Evolutionary conservation across 345 rosid genomes (phyloP).

Genomic region (Capsella bursapastoris): DNA sequence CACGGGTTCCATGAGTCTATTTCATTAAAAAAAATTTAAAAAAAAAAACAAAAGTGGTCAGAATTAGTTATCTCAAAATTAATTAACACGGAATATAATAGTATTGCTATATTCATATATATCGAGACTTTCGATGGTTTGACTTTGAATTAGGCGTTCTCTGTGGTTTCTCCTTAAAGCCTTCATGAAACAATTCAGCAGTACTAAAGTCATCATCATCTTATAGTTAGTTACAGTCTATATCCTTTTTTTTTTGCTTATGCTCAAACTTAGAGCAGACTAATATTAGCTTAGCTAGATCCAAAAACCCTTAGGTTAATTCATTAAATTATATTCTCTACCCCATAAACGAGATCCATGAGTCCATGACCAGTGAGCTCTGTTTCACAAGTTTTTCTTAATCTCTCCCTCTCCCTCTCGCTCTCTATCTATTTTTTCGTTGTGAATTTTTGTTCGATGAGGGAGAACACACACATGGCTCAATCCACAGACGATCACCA

Average conservation of each 20-base stretch:
- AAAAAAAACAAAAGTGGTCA: background rate
- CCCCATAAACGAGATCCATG: background rate
- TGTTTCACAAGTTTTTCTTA: constrained; percentile 18
- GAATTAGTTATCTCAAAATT: background rate
- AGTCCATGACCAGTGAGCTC: constrained; percentile 11
- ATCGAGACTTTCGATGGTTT: background rate
- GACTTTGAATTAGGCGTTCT: background rate
- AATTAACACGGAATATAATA: background rate
- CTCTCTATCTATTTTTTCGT: background rate
- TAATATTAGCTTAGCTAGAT: background rate
- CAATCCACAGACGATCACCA: constrained; percentile 30
- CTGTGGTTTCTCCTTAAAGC: background rate
- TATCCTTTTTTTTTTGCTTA: background rate
- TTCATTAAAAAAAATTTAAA: background rate
- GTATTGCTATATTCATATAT: background rate
- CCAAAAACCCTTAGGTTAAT: background rate
- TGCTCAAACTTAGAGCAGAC: constrained; percentile 6
- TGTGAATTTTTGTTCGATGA: constrained; percentile 29
- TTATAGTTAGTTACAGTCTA: background rate
- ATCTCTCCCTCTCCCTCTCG: constrained; percentile 10
- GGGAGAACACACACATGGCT: constrained; percentile 23
- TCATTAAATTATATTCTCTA: background rate
- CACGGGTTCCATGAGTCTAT: constrained; percentile 9
- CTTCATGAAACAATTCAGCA: background rate
- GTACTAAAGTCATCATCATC: background rate